Percentiles rank a stretch among this genome's conserved stretches.
phyloP scores from a whole-genome alignment of 139 green algal genomes.

The Chlorella sp. region DNA sequence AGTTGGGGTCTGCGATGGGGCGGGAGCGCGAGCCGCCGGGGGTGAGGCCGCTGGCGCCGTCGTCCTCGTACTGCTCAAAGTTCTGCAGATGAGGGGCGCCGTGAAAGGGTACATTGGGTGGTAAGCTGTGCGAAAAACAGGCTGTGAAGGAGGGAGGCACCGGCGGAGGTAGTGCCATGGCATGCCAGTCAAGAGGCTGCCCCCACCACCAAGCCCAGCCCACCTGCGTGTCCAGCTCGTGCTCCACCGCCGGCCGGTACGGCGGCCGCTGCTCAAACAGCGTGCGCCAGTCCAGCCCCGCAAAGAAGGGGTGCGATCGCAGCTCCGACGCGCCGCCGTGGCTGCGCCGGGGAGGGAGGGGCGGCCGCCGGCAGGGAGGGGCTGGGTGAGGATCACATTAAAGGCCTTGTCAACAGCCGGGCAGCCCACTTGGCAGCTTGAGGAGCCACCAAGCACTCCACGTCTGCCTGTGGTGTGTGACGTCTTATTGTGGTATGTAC shows the following conservation, averaged over 20 bases:
- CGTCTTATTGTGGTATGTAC: too few relatives aligned
- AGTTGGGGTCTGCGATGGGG: constrained; percentile 84
- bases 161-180: too few relatives aligned
- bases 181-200: background rate
- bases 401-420: background rate
- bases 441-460: too few relatives aligned
- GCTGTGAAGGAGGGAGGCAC: background rate
- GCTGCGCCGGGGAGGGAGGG: background rate
- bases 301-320: constrained; percentile 94
- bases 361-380: background rate
- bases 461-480: too few relatives aligned
- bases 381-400: background rate
- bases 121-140: background rate
- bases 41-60: constrained; percentile 29
- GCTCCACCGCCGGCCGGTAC: constrained; percentile 80
- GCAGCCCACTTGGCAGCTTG: too few relatives aligned
- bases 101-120: background rate
- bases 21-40: constrained; percentile 28
- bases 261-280: constrained; percentile 75
- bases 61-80: constrained; percentile 98
- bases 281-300: constrained; percentile 82
- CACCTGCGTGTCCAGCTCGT: constrained; percentile 91
- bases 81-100: constrained; percentile 68
- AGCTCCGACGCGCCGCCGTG: constrained; percentile 59
- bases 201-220: background rate